Evolutionary conservation across 345 rosid genomes (phyloP), one percentile per base, ranked within the genome.

Genomic region (Diplotaxis tenuifolia): DNA sequence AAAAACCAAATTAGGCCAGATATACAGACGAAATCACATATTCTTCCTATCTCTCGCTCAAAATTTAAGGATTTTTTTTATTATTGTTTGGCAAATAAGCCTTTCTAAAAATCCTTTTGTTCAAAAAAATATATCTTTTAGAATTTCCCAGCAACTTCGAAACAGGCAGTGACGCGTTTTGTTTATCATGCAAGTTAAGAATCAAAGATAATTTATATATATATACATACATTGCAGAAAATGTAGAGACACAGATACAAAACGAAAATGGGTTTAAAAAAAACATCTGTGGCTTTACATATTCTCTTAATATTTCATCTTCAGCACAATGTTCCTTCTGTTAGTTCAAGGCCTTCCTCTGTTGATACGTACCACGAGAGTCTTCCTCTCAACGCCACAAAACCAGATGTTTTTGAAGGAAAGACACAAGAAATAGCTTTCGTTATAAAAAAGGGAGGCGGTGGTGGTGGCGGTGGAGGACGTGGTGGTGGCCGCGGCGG

Each of bases 351-450:
- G 20, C 29, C 65, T 56, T 53, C 50, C 12, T 29, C 29, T 28
- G 38, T 40, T 31, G 65, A 3, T 47, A 22, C 29, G 42, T 69
- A 62, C 64, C 23, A 76, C 22, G 42, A 55, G 53, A 14, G 40
- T 62, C 59, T 69, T 3, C 74, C 75, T 29, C 6, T 36, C 4
- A 22, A 0, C 40, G 52, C 27, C 36, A 38, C 58, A 25, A 75
- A 40, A 20, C 34, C 64, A 69, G 59, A 69, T 9, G 58, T 29
- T 21, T 67, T 61, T 50, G 74, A 75, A 68, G 42, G 65, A 42
- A 75, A 62, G 29, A 11, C 53, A 10, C 65, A 65, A 14, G 70
- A 63, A 42, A 42, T 75, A 75, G 59, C 54, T 29, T 65, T 69
- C 6, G 75, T 69, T 29, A 75, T 69, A 3, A 69, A 62, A 31